Base-by-base conservation (phyloP, 495 filamentous ascomycete species). In the Amorphotheca resinae region DNA sequence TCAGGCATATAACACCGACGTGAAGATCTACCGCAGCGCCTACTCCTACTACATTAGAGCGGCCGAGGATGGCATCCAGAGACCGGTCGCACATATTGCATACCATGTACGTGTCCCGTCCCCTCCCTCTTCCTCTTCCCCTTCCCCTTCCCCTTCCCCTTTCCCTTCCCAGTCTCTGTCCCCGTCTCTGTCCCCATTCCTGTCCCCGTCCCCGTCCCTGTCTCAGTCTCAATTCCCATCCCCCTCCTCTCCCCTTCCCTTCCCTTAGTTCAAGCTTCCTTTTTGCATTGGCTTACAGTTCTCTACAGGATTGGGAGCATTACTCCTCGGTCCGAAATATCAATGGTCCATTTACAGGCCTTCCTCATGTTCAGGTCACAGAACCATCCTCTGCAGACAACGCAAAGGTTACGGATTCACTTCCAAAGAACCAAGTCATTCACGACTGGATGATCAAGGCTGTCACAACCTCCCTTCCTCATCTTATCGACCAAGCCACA, bases 251-350 rank as follows among this genome's bases (percentile, higher is more conserved):
- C n/a, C n/a, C n/a, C n/a, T n/a, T n/a, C 25, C 25, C 25, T 28
- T 28, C 25, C 11, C 25, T 11, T 28, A 28, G 11, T 11, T 28
- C 11, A 28, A 28, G 25, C 11, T 28, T 5, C 25, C 11, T 5
- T 5, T 11, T 28, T 5, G 11, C 18, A 26, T 2, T 34, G 12
- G 11, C 7, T 35, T 18, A 12, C 9, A 25, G 22, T 41, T 22
- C 34, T 16, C 37, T 38, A 37, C 54, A 78, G 74, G 61, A 56
- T 39, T 85, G 77, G 63, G 76, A 85, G 54, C 82, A 87, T 56
- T 87, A 82, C 56, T 82, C 79, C 2, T 84, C 82, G 1, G 73
- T 86, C 45, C 73, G 79, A 39, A 73, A 76, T 48, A 57, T 74
- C 14, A 53, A 71, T 42, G 78, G 76, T 9, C 71, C 73, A 6